Evolutionary conservation across 2,329 filamentous ascomycete genomes (phyloP).

Genomic region (Penicillium sp.): DNA sequence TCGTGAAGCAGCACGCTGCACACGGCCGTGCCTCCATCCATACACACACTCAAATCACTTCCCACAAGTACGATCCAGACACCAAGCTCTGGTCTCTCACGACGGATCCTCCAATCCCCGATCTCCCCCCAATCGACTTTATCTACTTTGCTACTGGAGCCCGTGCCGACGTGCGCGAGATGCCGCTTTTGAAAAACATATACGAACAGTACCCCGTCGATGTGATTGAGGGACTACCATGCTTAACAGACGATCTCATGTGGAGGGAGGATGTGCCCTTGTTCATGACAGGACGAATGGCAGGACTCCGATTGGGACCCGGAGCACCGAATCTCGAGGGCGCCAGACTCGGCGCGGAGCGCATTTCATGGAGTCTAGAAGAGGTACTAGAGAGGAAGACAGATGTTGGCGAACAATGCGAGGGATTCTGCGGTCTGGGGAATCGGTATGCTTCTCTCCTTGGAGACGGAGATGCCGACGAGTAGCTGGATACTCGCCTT

Average conservation of each 20-base stretch:
- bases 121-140: constrained; percentile 54
- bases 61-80: constrained; percentile 47
- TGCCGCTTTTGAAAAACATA: constrained; percentile 59
- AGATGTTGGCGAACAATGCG: constrained; percentile 24
- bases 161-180: constrained; percentile 54
- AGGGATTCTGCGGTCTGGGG: constrained; percentile 39
- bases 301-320: constrained; percentile 62
- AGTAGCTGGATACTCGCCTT: constrained; percentile 3
- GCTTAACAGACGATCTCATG: constrained; percentile 68
- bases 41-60: constrained; percentile 52
- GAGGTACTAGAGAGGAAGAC: constrained; percentile 45
- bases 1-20: constrained; percentile 56
- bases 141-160: constrained; percentile 73
- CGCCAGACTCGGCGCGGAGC: constrained; percentile 65
- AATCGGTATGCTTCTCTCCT: constrained; percentile 36
- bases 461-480: constrained; percentile 10
- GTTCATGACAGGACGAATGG: constrained; percentile 64
- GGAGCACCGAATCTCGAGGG: constrained; percentile 69
- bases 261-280: constrained; percentile 68
- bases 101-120: constrained; percentile 49
- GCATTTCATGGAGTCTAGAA: constrained; percentile 65
- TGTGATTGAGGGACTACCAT: constrained; percentile 61
- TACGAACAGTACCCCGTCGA: constrained; percentile 56
- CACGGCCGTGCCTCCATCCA: constrained; percentile 51
- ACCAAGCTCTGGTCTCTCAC: constrained; percentile 49